Base-by-base conservation (phyloP, 2,329 filamentous ascomycete genomes). In the Drechslera avenae region DNA sequence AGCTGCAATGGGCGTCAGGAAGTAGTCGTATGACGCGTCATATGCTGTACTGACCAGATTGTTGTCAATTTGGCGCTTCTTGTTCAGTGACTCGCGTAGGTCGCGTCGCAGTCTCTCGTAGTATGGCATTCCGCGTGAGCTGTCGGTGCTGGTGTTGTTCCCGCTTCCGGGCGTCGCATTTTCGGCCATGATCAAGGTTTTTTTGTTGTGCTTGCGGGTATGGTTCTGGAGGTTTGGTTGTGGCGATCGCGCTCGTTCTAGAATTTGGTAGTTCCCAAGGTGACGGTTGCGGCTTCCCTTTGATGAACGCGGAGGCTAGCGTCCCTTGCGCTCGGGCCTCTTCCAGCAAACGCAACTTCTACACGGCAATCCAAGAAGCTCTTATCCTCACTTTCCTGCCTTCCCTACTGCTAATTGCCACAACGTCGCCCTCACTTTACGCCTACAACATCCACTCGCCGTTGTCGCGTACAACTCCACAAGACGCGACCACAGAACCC, bases 41-140 rank as follows among this genome's bases (percentile, higher is more conserved):
- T 21, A 16, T 49, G 39, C 16, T 26, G 33, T 40, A 73, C 76
- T 56, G 64, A 85, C 83, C 72, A 86, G 75, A 64, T 78, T 81
- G 61, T 81, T 82, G 63, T 88, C 86, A 44, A 89, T 78, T 14
- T 81, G 63, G 21, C 84, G 80, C 69, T 87, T 88, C 75, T 85
- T 86, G 43, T 84, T 78, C 7, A 91, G 75, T 2, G 87, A 84
- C 48, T 86, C 83, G 56, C 86, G 82, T 3, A 91, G 78, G 50
- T 88, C 85, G 50, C 82, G 80, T 52, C 87, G 82, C 39, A 89
- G 79, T 66, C 87, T 86, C 71, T 91, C 88, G 73, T 91, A 91
- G 75, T 88, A 90, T 14, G 86, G 86, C 43, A 76, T 69, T 50
- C 80, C 76, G 54, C 77, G 76, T 45, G 77, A 76, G 34, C 78